phyloP scores from a whole-genome alignment of 2,329 filamentous ascomycete genomes.

The Trichoderma sp. region DNA sequence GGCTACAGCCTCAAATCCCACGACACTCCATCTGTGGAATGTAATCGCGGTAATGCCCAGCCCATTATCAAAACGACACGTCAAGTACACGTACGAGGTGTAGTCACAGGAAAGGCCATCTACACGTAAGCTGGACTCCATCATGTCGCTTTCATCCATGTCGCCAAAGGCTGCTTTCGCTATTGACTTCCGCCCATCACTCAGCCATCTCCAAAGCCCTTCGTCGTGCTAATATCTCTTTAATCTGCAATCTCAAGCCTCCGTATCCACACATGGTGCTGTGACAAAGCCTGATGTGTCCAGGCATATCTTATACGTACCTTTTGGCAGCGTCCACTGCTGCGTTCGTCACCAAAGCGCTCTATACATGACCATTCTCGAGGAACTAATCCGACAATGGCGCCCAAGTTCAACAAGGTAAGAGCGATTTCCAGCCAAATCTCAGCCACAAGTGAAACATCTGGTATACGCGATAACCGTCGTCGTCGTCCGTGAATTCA shows the following conservation, averaged over 20 bases:
- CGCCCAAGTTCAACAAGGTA: neutral
- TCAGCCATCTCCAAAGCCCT: no score
- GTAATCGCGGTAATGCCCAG: neutral
- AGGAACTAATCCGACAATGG: neutral
- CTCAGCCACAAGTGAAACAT: neutral
- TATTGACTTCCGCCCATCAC: no score
- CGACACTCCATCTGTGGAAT: neutral
- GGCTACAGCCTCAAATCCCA: neutral
- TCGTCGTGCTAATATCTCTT: neutral
- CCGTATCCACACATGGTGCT: neutral
- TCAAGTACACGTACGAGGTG: no score
- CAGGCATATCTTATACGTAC: no score
- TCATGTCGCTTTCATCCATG: no score
- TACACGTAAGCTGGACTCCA: neutral
- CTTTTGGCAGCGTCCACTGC: neutral
- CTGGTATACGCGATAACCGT: neutral
- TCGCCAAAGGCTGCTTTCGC: no score
- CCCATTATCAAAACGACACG: neutral
- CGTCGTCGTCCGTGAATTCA: neutral
- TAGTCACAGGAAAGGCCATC: neutral
- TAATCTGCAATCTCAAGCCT: neutral
- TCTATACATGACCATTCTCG: neutral
- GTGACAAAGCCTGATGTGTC: neutral
- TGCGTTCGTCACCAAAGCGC: neutral
- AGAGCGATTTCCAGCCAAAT: no score